Base-by-base conservation (phyloP, 768 basidiomycete species). In the Russula vinacea region DNA sequence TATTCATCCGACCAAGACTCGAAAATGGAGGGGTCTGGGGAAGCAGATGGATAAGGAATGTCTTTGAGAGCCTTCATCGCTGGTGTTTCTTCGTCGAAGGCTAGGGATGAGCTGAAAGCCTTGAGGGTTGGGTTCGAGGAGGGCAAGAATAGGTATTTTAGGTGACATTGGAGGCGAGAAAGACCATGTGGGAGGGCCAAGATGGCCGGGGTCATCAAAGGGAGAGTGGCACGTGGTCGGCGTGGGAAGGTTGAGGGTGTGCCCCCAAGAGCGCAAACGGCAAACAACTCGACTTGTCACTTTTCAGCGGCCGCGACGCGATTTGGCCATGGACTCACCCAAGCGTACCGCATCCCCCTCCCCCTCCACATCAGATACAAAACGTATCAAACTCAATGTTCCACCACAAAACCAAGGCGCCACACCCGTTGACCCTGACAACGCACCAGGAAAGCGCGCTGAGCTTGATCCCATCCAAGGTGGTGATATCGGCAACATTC, bases 401-500 rank as follows among this genome's bases (percentile, higher is more conserved):
- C 71, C 74, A 2, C 71, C 67, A 53, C 74, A 74, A 71, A 74
- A 77, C 57, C 87, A 89, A 71, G 87, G 88, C n/a, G 88, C 81
- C 29, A 78, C 83, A 5, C 83, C 86, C 24, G 88, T 92, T 16
- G 91, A 94, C 76, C 86, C 87, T 26, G 86, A 92, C 64, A 79
- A 79, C 62, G 92, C 92, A 26, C 81, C 83, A 0, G 94, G 94
- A 68, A 95, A 94, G 77, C 89, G 92, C 68, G 84, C 85, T 73
- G 94, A 95, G 76, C 83, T 91, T 62, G 92, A 94, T 70, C 93
- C 93, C 54, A 80, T 94, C 63, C 81, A 84, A 67, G 84, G 86
- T 51, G 84, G 85, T 22, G 91, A 94, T 68, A 82, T 94, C 68
- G 88, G 82, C 42, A 95, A 94, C 76, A 77, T 94, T 39, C 79